Evolutionary conservation across 2,329 filamentous ascomycete species (phyloP).

Genomic region (Clonostachys byssicola): DNA sequence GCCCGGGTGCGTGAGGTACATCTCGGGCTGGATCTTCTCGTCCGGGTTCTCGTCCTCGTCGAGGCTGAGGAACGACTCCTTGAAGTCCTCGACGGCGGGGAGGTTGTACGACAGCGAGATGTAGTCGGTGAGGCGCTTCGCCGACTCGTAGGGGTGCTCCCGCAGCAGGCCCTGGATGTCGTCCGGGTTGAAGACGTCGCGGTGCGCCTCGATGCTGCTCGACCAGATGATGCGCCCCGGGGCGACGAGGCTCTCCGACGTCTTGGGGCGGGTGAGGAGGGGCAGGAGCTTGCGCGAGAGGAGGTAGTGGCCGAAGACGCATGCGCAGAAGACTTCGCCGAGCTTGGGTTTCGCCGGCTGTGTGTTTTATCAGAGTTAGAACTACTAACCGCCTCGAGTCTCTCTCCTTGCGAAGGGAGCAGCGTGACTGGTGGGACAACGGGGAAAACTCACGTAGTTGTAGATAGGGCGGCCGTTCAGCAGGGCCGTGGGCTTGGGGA

Average conservation of each 20-base stretch:
- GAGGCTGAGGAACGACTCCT: conserved; percentile 49
- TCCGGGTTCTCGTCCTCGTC: conserved; percentile 9
- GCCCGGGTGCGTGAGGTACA: conserved; percentile 83
- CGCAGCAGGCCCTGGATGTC: conserved; percentile 73
- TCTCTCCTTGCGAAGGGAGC: not conserved
- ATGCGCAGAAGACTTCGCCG: conserved; percentile 83
- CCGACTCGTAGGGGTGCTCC: conserved; percentile 71
- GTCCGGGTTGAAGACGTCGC: conserved; percentile 48
- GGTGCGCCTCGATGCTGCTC: conserved; percentile 69
- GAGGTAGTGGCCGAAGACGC: conserved; percentile 93
- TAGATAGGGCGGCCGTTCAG: conserved; percentile 31
- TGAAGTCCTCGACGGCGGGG: conserved; percentile 55
- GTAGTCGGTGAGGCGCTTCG: conserved; percentile 83
- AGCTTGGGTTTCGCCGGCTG: conserved; percentile 56
- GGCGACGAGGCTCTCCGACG: conserved; percentile 31
- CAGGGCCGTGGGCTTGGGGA: conserved; percentile 43
- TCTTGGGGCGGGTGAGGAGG: conserved; percentile 52
- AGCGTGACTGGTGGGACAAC: not conserved
- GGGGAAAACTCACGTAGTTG: conserved; percentile 21
- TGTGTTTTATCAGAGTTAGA: not conserved
- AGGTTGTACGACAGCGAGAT: conserved; percentile 70
- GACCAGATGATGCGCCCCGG: conserved; percentile 80
- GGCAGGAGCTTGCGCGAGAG: conserved; percentile 77
- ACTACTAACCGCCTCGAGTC: not conserved
- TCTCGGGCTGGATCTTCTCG: conserved; percentile 39